Evolutionary conservation across 257 asterid species (phyloP).

Genomic region (Euphrasia confusa): DNA sequence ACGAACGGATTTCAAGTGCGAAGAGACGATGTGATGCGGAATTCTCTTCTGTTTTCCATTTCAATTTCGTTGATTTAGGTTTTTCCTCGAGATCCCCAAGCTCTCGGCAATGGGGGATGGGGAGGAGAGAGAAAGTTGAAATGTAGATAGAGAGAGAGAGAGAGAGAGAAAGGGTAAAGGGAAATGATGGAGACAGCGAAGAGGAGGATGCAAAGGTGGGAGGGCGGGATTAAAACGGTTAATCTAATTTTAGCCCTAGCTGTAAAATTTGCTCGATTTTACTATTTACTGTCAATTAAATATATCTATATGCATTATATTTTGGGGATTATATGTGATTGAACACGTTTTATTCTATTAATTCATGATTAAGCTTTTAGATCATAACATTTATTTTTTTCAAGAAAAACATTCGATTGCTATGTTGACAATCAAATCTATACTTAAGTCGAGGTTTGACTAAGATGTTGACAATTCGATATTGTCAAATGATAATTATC

Average conservation of each 20-base stretch:
- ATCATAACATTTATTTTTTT: no score
- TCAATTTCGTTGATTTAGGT: conserved; percentile 1
- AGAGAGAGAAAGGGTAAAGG: conserved; percentile 26
- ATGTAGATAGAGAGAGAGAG: conserved; percentile 25
- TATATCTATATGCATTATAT: neutral
- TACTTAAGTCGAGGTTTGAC: no score
- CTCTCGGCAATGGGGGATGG: conserved; percentile 31
- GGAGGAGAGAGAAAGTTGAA: conserved; percentile 12
- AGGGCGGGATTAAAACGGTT: conserved; percentile 42
- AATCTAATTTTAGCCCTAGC: conserved; percentile 28
- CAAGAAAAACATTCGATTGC: no score
- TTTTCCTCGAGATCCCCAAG: conserved; percentile 34
- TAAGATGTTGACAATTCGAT: no score
- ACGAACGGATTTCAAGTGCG: conserved; percentile 22
- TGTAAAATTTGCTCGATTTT: conserved; percentile 10
- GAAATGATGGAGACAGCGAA: conserved; percentile 23
- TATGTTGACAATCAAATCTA: no score
- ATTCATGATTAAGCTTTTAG: no score
- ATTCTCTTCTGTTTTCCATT: conserved; percentile 16
- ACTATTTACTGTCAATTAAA: neutral
- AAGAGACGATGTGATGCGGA: conserved; percentile 16
- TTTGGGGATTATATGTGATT: no score
- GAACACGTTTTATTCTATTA: no score
- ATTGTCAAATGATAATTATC: no score
- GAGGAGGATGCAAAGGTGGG: conserved; percentile 27